Evolutionary conservation across 257 asterid species (phyloP), one percentile per base, ranked within the genome.

Genomic region (Craterostigma plantagineum): DNA sequence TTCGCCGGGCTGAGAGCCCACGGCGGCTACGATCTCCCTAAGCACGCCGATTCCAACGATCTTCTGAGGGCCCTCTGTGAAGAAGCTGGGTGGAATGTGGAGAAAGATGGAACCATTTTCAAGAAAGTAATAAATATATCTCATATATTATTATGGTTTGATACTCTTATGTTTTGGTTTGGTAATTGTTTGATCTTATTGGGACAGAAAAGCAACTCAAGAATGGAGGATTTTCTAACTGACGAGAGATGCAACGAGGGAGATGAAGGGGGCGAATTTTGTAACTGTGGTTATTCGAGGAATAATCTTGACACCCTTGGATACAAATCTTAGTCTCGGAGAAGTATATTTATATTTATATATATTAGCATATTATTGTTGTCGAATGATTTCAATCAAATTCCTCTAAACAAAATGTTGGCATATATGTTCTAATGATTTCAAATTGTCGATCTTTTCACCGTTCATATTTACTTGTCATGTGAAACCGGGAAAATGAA

Each of bases 61-160:
- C 67, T 84, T 16, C 81, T 84, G 54, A 73, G 35, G 54, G 95
- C 87, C 0, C 76, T 84, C 0, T 79, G 95, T 34, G 43, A 58
- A 4, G 95, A 84, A 49, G 93, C 92, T 2, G 95, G 95, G 0
- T 84, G 93, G 95, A 71, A 45, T 15, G 92, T 84, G 9, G 74
- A 69, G 8, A 79, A 74, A 0, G 93, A 80, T 34, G 96, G 96
- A 11, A 68, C 75, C 0, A 42, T 77, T 15, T 59, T 12, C 18
- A 66, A 57, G 33, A 79, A 69, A 72, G 80, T 66, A 36, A 14
- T 34, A 5, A 10, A 13, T 14, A 1, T 42, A 14, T 16, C 10
- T 13, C 30, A 16, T 18, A 4, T 33, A 9, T 2, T 6, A 34
- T 4, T 3, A 7, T 18, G 3, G 8, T 9, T 3, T 11, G 5